Percentiles rank a stretch among this genome's conserved stretches.
phyloP scores from a whole-genome alignment of 1,284 basidiomycete species.

The Apiotrichum laibachii region DNA sequence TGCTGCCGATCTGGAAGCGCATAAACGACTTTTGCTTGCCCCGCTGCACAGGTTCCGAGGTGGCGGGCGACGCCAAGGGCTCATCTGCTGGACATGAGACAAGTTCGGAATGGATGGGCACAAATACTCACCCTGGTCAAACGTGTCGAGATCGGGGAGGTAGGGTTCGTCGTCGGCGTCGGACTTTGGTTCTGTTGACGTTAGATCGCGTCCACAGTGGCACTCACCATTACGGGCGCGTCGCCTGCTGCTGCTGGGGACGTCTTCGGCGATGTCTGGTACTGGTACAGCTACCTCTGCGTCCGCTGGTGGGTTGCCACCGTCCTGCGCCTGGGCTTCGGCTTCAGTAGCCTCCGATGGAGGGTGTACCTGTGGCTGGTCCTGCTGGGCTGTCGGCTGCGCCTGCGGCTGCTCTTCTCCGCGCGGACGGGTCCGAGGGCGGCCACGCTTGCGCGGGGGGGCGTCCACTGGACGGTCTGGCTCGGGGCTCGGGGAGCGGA shows the following conservation, averaged over 20 bases:
- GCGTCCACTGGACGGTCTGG: constrained; percentile 13
- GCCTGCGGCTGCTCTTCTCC: background rate
- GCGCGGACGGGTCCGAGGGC: constrained; percentile 13
- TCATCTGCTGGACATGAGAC: background rate
- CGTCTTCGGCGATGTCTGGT: no score
- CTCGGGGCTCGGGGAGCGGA: constrained; percentile 22
- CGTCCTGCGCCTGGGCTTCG: background rate
- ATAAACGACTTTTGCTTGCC: background rate
- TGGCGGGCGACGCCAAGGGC: background rate
- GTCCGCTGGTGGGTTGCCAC: no score
- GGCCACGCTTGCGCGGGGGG: constrained; percentile 15
- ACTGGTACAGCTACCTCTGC: no score
- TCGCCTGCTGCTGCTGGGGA: background rate
- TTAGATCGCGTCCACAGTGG: background rate
- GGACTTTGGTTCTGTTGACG: background rate
- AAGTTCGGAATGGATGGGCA: background rate
- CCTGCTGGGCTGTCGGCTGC: background rate
- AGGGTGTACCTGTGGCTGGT: background rate
- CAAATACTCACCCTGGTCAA: background rate
- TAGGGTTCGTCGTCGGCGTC: no score
- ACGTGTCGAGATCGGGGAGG: background rate
- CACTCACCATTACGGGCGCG: background rate
- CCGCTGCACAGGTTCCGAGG: background rate
- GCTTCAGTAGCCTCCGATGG: background rate
- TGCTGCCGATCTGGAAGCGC: background rate